A percentile compares a stretch with the other conserved stretches of the same genome.
Evolutionary conservation across 2,329 filamentous ascomycete genomes (phyloP).

Genomic region (Pseudofabraea citricarpa): DNA sequence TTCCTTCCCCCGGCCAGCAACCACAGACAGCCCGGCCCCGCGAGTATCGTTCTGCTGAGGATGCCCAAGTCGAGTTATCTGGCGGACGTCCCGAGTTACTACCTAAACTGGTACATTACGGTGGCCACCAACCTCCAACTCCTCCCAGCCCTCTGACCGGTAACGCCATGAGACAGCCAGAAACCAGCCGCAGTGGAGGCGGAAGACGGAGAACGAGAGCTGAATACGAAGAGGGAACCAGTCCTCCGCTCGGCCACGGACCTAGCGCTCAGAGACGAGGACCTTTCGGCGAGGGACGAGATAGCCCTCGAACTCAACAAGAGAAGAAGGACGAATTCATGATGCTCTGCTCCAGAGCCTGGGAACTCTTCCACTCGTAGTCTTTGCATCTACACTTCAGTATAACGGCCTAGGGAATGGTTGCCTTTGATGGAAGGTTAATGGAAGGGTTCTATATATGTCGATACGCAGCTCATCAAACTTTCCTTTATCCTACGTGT

Average conservation of each 20-base stretch:
- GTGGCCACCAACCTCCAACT: conserved; percentile 86
- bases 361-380: conserved; percentile 96
- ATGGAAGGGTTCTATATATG: too few relatives aligned
- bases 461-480: too few relatives aligned
- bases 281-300: conserved; percentile 75
- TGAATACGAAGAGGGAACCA: conserved; percentile 91
- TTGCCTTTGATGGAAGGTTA: too few relatives aligned
- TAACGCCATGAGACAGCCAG: conserved; percentile 22
- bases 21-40: conserved; percentile 59
- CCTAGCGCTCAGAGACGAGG: conserved; percentile 57
- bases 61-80: conserved; percentile 84
- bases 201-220: conserved; percentile 73
- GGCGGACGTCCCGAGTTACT: conserved; percentile 89
- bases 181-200: conserved; percentile 44
- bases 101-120: conserved; percentile 93
- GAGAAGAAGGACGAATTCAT: conserved; percentile 94
- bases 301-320: conserved; percentile 76
- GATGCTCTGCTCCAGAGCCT: conserved; percentile 78
- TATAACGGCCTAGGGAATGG: neutral
- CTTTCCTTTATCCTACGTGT: too few relatives aligned
- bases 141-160: conserved; percentile 52
- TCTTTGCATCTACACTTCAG: neutral
- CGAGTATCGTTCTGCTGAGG: conserved; percentile 93
- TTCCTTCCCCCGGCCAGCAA: conserved; percentile 70
- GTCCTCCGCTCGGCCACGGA: conserved; percentile 75